A percentile compares a stretch with the other conserved stretches of the same genome.
phyloP scores from a whole-genome alignment of 2,329 filamentous ascomycete genomes.

The Trichothecium roseum region DNA sequence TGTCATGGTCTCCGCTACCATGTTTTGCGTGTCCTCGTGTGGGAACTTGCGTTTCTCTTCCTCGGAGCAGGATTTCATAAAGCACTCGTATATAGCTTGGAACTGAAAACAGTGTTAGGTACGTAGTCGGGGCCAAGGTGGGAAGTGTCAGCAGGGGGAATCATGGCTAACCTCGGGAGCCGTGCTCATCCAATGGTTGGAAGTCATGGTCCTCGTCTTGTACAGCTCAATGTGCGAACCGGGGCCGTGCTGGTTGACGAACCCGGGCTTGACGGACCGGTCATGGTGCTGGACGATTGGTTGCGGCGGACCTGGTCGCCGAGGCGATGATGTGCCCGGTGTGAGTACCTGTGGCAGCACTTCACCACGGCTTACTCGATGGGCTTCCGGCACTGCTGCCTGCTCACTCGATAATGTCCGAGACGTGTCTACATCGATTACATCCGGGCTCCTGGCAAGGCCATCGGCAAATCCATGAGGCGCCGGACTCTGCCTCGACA shows the following conservation, averaged over 20 bases:
- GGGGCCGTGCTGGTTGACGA: slow-evolving; percentile 8
- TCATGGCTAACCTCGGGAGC: slow-evolving; percentile 16
- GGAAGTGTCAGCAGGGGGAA: neutral
- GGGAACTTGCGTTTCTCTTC: slow-evolving; percentile 9
- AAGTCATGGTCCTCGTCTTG: slow-evolving; percentile 22
- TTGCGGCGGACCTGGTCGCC: neutral
- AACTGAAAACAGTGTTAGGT: too few species aligned
- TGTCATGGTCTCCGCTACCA: slow-evolving; percentile 13
- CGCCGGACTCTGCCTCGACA: too few species aligned
- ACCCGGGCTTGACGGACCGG: neutral
- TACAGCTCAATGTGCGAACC: slow-evolving; percentile 18
- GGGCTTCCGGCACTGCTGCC: neutral
- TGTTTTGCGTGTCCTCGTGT: slow-evolving; percentile 12
- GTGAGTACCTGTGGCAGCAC: neutral
- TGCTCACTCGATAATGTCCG: too few species aligned
- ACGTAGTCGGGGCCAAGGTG: too few species aligned
- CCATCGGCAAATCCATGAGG: too few species aligned
- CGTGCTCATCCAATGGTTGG: slow-evolving; percentile 19
- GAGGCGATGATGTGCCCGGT: neutral
- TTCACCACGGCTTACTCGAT: neutral
- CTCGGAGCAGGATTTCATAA: slow-evolving; percentile 11
- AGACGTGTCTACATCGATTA: too few species aligned
- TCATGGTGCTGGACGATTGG: neutral
- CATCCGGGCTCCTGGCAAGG: too few species aligned
- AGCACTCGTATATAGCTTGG: slow-evolving; percentile 16